Base-by-base conservation (phyloP, 2,329 filamentous ascomycete species). In the Tolypocladium inflatum region DNA sequence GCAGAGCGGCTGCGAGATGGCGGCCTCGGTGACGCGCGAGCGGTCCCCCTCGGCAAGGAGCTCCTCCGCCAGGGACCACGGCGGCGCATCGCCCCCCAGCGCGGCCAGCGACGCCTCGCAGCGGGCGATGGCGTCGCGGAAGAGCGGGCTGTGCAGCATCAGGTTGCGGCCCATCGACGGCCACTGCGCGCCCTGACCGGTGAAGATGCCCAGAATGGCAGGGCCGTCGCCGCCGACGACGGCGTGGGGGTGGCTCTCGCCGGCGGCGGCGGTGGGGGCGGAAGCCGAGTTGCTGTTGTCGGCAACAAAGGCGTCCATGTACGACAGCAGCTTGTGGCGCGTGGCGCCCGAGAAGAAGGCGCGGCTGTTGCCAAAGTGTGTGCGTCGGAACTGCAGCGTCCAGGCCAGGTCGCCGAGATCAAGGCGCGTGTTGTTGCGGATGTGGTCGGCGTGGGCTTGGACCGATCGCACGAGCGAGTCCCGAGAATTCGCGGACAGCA, bases 161-260 rank as follows among this genome's bases (percentile, higher is more conserved):
- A 42, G 10, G 19, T 64, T 58, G 4, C 58, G 57, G 13, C 71
- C 72, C 72, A 74, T 74, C 1, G 57, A 38, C 1, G 65, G 57
- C 66, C 67, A 72, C 55, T 73, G 70, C 0, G 69, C 70, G 6
- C 70, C 71, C 53, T 73, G 70, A 1, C 70, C 70, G 1, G 70
- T 72, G 59, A 72, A 72, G n/a, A 72, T 60, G 1, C 65, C 66
- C 23, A 67, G 59, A 13, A 66, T 61, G 3, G 21, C 23, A 6
- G 53, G 37, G 15, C 19, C 26, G 39, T 43, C 48, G 10, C 30
- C 48, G 30, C 10, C 55, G 21, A 21, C 39, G 23, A 17, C 48
- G 38, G 23, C 3, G 19, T 17, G 26, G 1, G 48, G 37, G 6
- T 42, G 23, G 11, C 37, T 15, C 43, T 51, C 41, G 41, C 26